Evolutionary conservation across 2,329 filamentous ascomycete genomes (phyloP), one percentile per base, ranked within the genome.

Genomic region (Cladophialophora psammophila): DNA sequence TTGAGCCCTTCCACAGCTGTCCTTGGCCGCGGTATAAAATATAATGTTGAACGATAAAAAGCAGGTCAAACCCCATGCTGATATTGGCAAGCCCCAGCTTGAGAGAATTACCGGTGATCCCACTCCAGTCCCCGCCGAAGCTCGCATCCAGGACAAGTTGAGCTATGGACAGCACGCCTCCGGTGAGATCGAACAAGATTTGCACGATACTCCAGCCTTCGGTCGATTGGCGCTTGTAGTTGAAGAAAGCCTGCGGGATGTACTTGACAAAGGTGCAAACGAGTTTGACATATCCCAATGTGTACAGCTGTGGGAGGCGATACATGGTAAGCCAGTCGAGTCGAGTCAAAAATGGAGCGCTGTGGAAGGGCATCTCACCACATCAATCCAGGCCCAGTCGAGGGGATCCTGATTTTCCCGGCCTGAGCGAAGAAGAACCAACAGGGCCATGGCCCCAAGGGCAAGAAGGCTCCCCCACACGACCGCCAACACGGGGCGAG

Each of bases 41-140:
- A 74, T 94, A 98, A 79, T 98, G 95, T 80, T 99, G 95, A 4
- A 86, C 75, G 60, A 98, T 90, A 76, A 98, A 98, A 57, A 97
- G 83, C 36, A 91, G 70, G 76, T 98, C 94, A 77, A 97, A 98
- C 2, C 92, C 77, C 73, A 98, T 90, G 65, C 90, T 93, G 54
- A 97, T 87, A 75, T 96, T 94, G 13, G 92, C 91, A 50, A 98
- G 84, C 2, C 89, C 88, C 66, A 98, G 88, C 81, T 98, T 99
- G 73, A 95, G 90, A 0, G 93, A 92, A 77, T 98, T 98, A 1
- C 94, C 94, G 0, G 90, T 93, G 65, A 98, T 84, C 26, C 94
- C 95, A 56, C 90, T 91, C 94, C 94, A 97, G 80, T 97, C 93
- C 63, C 85, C 86, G 78, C 95, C 89, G 42, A 96, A 80, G 66